Base-by-base conservation (phyloP, 2,329 filamentous ascomycete genomes). In the Epichloe uncinata region DNA sequence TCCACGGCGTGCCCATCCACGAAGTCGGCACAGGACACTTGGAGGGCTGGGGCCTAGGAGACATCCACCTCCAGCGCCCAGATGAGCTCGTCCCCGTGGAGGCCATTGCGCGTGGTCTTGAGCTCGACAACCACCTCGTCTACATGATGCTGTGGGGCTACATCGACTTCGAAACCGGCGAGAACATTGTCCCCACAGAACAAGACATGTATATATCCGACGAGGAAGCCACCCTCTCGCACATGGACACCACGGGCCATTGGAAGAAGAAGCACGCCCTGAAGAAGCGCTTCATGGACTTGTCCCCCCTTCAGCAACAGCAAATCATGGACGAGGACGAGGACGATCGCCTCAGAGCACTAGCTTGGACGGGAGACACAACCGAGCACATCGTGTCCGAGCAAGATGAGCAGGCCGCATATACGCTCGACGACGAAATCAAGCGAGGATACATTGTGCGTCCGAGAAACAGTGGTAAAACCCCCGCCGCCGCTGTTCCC, bases 111-210 rank as follows among this genome's bases (percentile, higher is more conserved):
- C 67, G 84, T 15, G 61, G 69, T 0, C 60, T 85, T 35, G 54
- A 71, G 20, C 61, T 86, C n/a, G 69, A 81, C 49, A 53, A 68
- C 12, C 70, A 76, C 56, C 68, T 81, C 44, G 57, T 73, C 13
- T 67, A 73, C 51, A 81, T 85, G 72, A 69, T 81, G 56, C 53
- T 77, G 15, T 86, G 77, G 70, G 84, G 85, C 1, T 75, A 75
- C 59, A 66, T 82, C 30, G 72, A 84, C 62, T 72, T 69, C 47
- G 45, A 60, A 4, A 77, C 71, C 1, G 72, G 76, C 45, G 61
- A 68, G 54, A 74, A 80, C 59, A 57, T 78, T 5, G 69, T 73
- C 0, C 74, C 77, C 2, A 69, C 64, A 9, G 62, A 70, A 46
- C 70, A 74, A 45, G 72, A 79, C 58, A 68, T 73, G 55, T 73